Percentiles rank a stretch among this genome's conserved stretches.
Evolutionary conservation across 768 basidiomycete genomes (phyloP).

Genomic region (Macrolepiota dolichaula): DNA sequence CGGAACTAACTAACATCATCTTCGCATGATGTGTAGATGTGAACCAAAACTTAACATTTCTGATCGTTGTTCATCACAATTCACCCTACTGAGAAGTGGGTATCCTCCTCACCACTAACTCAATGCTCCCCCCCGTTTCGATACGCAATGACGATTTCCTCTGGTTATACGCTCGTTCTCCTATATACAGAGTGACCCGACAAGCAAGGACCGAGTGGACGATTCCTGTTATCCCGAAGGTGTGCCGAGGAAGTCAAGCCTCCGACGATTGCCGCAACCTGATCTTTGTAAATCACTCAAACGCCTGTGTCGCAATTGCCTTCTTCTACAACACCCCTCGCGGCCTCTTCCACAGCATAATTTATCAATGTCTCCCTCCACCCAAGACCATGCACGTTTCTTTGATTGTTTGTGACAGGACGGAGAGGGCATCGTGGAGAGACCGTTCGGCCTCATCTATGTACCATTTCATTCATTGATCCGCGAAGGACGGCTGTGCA

Average conservation of each 20-base stretch:
- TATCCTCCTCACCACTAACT: no score
- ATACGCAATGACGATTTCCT: no score
- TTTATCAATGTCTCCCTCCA: conserved; percentile 99
- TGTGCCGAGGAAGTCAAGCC: background rate
- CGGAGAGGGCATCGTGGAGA: conserved; percentile 94
- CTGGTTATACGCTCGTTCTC: background rate
- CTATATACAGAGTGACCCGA: background rate
- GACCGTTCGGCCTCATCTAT: conserved; percentile 98
- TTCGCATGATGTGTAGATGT: no score
- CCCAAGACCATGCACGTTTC: conserved; percentile 94
- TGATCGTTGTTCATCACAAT: no score
- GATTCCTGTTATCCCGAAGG: background rate
- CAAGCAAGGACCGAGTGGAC: background rate
- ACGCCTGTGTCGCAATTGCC: conserved; percentile 92
- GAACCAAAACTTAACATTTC: no score
- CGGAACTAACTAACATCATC: no score
- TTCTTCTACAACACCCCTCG: conserved; percentile 88
- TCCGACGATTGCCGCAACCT: no score
- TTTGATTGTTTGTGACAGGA: conserved; percentile 95
- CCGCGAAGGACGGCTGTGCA: conserved; percentile 98
- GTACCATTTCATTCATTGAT: conserved; percentile 98
- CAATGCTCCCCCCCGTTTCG: no score
- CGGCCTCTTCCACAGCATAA: conserved; percentile 88
- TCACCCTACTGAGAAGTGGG: no score
- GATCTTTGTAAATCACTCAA: no score